Base-by-base conservation (phyloP, 441 rosid species). In the Mallotus repandus region DNA sequence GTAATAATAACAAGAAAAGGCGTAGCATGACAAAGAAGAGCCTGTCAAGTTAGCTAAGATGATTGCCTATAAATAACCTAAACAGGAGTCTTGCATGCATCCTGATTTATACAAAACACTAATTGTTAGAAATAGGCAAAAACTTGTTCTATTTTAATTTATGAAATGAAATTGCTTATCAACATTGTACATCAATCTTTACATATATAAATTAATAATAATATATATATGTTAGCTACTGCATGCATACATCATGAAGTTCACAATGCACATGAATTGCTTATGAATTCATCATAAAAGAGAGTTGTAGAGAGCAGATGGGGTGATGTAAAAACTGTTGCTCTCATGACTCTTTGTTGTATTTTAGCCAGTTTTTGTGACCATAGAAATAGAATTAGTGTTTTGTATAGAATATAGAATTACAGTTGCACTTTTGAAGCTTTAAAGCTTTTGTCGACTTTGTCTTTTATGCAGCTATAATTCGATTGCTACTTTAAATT, bases 1-100 rank as follows among this genome's bases (percentile, higher is more conserved):
- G 38, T 1, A 52, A 18, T 50, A 52, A 1, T 13, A 54, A 53
- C 35, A 9, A 58, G 74, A 63, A 29, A 10, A 63, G 25, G 69
- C 4, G 45, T 76, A 56, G 43, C 74, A 70, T 76, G 75, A 76
- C 5, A 70, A 45, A 70, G 22, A 56, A 76, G 53, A 54, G 74
- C 14, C 25, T 70, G 71, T 57, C 65, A 55, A 5, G 9, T 19
- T 64, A 76, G 74, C 79, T 74, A 70, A 69, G 70, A 6, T 32
- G 74, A 76, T 65, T 76, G 79, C 79, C 74, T 56, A 74, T 60
- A n/a, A n/a, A 5, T 52, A 29, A 32, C 22, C 29, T 25, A 15
- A 4, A 38, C 12, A 2, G 25, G 58, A 41, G 38, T 48, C 14
- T 10, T 19, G 2, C 52, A 0, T 5, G 29, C 6, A 3, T 11